These are phyloP conservation scores for Nitzschia putrida DNA, from an alignment of 108 stramenopile species.

Conservation along the genomic window DNA sequence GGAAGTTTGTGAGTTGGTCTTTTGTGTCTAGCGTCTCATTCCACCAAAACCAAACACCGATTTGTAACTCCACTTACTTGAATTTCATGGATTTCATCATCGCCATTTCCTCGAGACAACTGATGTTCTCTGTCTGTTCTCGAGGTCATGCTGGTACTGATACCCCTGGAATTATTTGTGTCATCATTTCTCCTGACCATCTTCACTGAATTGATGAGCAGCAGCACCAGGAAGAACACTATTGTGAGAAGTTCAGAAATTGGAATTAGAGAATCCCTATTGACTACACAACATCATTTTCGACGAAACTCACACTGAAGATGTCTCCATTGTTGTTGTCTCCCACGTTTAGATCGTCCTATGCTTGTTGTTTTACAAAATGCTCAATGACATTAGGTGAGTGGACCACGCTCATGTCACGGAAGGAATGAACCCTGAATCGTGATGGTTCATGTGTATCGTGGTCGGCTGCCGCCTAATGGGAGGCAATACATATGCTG, in stretches of 20 bases:
- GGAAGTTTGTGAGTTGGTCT: too few species aligned
- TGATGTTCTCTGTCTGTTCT: too few species aligned
- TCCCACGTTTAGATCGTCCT: background rate
- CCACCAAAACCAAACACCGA: too few species aligned
- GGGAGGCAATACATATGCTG: too few species aligned
- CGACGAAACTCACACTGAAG: conserved; percentile 4
- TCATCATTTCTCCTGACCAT: too few species aligned
- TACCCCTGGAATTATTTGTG: too few species aligned
- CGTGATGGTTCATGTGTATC: conserved; percentile 3
- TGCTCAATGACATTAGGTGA: background rate
- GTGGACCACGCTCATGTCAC: background rate
- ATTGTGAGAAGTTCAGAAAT: background rate
- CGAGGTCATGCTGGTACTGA: too few species aligned
- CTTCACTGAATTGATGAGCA: background rate
- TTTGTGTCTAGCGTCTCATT: too few species aligned
- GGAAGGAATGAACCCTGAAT: background rate
- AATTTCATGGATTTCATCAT: too few species aligned
- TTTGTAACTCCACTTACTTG: too few species aligned
- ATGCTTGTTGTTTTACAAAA: background rate
- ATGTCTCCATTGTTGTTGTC: background rate
- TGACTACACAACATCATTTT: background rate
- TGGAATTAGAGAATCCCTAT: background rate
- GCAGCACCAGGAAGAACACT: background rate
- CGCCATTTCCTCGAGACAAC: too few species aligned
- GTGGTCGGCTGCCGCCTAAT: background rate